phyloP scores from a whole-genome alignment of 2,329 filamentous ascomycete species.

The Bipolaris cookei region DNA sequence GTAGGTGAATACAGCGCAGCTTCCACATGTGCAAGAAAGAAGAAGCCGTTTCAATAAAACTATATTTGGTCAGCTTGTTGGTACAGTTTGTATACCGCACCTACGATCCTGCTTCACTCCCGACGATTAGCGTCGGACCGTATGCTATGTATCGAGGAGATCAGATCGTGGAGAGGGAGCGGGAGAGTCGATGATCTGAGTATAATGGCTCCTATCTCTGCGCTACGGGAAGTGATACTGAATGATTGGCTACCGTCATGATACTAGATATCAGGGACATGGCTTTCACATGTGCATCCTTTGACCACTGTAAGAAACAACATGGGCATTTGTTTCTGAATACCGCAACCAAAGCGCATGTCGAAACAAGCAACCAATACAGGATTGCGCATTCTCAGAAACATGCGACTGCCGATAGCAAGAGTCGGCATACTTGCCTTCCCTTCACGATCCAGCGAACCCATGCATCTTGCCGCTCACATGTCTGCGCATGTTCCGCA shows the following conservation, averaged over 20 bases:
- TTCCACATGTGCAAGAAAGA: background rate
- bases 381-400: too few relatives aligned
- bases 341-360: background rate
- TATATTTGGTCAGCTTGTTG: background rate
- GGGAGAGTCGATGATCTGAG: background rate
- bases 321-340: background rate
- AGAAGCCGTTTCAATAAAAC: conserved; percentile 1
- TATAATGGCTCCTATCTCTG: background rate
- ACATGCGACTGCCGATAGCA: too few relatives aligned
- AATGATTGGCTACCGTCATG: background rate
- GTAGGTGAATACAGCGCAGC: conserved; percentile 6
- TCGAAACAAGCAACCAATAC: background rate
- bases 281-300: background rate
- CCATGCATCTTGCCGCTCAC: background rate
- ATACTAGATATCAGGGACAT: background rate
- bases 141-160: background rate
- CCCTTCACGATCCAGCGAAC: background rate
- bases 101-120: background rate
- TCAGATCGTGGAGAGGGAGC: conserved; percentile 1
- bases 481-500: background rate
- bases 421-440: too few relatives aligned
- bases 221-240: background rate
- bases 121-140: background rate
- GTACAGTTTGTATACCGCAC: background rate
- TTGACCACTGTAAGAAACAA: background rate